Evolutionary conservation across 805 yeast species (phyloP).

Genomic region (Pachysolen tannophilus): DNA sequence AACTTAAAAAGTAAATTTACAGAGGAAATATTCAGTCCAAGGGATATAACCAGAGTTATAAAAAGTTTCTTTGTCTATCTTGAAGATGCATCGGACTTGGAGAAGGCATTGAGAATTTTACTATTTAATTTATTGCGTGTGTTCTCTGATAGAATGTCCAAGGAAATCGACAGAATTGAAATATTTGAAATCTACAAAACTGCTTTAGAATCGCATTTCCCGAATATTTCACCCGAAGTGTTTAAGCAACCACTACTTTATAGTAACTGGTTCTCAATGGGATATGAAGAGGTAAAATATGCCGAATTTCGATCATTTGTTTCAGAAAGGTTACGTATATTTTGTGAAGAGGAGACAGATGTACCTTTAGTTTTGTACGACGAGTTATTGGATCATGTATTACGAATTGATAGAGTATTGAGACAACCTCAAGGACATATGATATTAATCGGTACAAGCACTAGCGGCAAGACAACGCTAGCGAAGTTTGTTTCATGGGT

Average conservation of each 20-base stretch:
- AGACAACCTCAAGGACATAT: conserved; percentile 86
- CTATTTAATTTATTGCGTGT: conserved; percentile 75
- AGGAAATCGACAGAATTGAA: conserved; percentile 37
- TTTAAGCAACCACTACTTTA: conserved; percentile 50
- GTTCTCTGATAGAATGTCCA: conserved; percentile 64
- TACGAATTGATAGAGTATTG: conserved; percentile 75
- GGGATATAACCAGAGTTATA: conserved; percentile 86
- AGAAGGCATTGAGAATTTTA: conserved; percentile 56
- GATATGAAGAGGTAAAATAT: conserved; percentile 48
- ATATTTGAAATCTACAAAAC: conserved; percentile 30
- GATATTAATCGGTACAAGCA: conserved; percentile 74
- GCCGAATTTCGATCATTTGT: conserved; percentile 46
- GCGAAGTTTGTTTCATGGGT: conserved; percentile 87
- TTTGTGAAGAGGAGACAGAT: conserved; percentile 72
- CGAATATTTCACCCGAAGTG: conserved; percentile 29
- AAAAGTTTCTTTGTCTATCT: conserved; percentile 52
- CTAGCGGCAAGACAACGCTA: conserved; percentile 75
- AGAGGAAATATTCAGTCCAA: conserved; percentile 58
- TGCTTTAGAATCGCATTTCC: conserved; percentile 34
- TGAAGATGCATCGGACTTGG: conserved; percentile 24
- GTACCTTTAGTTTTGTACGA: conserved; percentile 55
- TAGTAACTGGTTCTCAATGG: conserved; percentile 67
- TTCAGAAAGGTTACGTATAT: conserved; percentile 54
- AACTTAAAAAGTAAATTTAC: conserved; percentile 34
- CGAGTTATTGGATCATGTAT: conserved; percentile 63